Conservation (phyloP, 2,329 filamentous ascomycete genomes). For the Sclerotinia minor region DNA sequence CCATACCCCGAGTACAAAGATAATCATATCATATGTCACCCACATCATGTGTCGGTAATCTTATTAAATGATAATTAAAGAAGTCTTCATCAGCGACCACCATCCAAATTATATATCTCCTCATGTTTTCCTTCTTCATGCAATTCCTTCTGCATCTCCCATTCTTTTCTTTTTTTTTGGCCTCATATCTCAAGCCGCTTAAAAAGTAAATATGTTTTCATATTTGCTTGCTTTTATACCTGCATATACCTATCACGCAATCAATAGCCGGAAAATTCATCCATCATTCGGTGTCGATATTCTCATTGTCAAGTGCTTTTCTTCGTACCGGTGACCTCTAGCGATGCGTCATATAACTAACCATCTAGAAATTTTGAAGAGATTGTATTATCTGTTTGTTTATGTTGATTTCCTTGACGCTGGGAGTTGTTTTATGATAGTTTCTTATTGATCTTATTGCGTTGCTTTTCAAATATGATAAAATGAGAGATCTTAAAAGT, state of each 20-base stretch:
- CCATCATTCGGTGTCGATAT: not conserved
- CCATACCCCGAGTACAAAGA: not conserved
- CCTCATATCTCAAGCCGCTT: not conserved
- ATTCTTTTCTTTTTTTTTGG: not conserved
- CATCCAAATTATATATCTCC: not conserved
- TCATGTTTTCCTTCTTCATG: not conserved
- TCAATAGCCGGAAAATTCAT: not conserved
- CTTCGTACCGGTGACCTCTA: not conserved
- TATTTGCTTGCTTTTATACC: not conserved
- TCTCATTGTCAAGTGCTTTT: not conserved
- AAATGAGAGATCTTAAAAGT: not conserved
- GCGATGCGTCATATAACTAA: not conserved
- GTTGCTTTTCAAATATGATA: not conserved
- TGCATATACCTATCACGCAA: not conserved
- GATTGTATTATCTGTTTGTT: not conserved
- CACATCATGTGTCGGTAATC: no score
- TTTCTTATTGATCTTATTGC: not conserved
- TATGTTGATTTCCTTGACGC: not conserved
- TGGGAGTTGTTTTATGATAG: not conserved
- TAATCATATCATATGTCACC: no score
- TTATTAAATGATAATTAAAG: no score
- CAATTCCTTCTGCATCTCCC: slow-evolving; percentile 9
- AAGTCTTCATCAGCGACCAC: not conserved
- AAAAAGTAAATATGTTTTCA: not conserved
- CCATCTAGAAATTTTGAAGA: not conserved